Evolutionary conservation across 768 basidiomycete species (phyloP).

Genomic region (Podaxis mareebaensis): DNA sequence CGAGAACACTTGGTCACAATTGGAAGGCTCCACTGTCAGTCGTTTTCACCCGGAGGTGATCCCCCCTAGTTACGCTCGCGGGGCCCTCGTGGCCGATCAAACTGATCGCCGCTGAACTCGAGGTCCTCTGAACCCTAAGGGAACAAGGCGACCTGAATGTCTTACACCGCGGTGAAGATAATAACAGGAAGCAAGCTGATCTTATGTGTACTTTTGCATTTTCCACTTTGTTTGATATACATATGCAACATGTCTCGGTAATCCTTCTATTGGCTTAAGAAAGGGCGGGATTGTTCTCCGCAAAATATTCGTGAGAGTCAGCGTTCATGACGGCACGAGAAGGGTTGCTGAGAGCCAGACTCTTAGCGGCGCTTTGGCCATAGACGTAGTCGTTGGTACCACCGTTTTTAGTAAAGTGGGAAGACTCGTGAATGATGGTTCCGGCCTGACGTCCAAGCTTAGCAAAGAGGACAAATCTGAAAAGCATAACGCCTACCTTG

Average conservation of each 20-base stretch:
- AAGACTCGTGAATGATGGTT: conserved; percentile 42
- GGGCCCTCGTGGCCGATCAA: no score
- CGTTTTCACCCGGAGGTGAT: no score
- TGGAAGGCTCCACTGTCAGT: no score
- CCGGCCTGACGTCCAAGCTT: conserved; percentile 24
- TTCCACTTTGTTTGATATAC: background rate
- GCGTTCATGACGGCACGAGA: conserved; percentile 39
- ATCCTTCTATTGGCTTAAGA: background rate
- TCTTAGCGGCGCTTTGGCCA: conserved; percentile 41
- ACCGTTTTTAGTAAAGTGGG: conserved; percentile 44
- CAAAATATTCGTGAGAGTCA: conserved; percentile 48
- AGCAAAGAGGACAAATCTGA: background rate
- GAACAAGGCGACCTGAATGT: no score
- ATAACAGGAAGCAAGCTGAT: no score
- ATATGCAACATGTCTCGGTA: background rate
- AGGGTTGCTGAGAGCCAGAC: conserved; percentile 42
- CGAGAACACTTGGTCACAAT: no score
- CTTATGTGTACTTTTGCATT: no score
- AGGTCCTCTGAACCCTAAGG: no score
- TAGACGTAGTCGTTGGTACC: conserved; percentile 46
- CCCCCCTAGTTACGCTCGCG: no score
- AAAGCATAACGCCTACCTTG: conserved; percentile 23
- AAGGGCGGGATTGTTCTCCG: conserved; percentile 45
- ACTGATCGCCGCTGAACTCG: no score
- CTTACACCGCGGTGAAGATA: no score